Evolutionary conservation across 352 stramenopile species (phyloP), one percentile per base, ranked within the genome.

Genomic region (Globisporangium perplexum): DNA sequence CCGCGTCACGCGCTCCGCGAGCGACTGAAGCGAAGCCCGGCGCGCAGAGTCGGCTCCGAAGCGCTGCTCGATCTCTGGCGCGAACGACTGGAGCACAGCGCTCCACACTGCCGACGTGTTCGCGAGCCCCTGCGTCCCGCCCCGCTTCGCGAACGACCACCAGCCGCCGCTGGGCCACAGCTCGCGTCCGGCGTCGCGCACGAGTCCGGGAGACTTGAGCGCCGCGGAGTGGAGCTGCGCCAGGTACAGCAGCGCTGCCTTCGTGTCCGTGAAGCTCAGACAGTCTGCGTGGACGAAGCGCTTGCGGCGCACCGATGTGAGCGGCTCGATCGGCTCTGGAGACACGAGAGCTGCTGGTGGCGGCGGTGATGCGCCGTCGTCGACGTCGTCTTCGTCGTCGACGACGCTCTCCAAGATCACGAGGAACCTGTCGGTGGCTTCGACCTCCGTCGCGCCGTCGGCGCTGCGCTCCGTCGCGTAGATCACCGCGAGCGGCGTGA

Each of bases 81-180:
- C 20, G 20, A 84, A 87, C 10, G 53, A 62, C 0, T 2, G 11
- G 8, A 75, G 48, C 30, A 90, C 72, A 0, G 61, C 53, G 10
- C 54, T 33, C 78, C 76, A 90, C n/a, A 87, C 66, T 14, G 44
- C 24, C 0, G 63, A 53, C 2, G 70, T 60, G 24, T 75, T 57
- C 6, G 63, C 45, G 17, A 90, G 66, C 7, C 23, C 39, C 41
- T 80, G 66, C 24, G 63, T 54, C 3, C 69, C 47, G 7, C 75
- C 78, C 48, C 78, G 76, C 55, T 90, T 87, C 7, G 65, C 60
- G 11, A 77, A 76, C 35, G 69, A 66, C 78, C 78, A 90, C 78
- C 78, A 90, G 24, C 66, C 72, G 0, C 65, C 72, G 2, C 54
- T 68, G 0, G 70, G 20, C 74, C 74, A 86, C 2, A 86, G 53